Base-by-base conservation (phyloP, 169 alveolate species). In the Cryptosporidium sp. region DNA sequence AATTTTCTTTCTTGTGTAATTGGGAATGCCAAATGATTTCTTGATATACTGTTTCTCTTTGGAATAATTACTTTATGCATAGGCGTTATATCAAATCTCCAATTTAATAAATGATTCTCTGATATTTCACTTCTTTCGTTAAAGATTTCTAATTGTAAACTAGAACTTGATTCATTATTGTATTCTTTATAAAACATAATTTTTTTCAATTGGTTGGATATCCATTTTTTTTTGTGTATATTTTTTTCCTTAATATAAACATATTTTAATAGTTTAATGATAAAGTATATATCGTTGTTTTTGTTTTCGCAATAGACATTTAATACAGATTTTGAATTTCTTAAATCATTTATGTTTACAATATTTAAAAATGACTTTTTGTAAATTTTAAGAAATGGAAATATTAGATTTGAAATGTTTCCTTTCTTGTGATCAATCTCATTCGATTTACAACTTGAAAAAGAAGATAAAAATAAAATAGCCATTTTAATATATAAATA, bases 331-430 rank as follows among this genome's bases (percentile, higher is more conserved):
- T 39, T 73, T 29, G 52, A 12, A 56, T 23, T 58, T 10, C 58
- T 73, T 0, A 14, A 26, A 37, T 29, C 70, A 21, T 37, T 62
- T 33, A 23, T 29, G 1, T 73, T 73, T 21, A 35, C 44, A 33
- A 62, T 8, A 52, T 73, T n/a, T 56, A 73, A 9, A 52, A 60
- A 7, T 31, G 86, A 73, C n/a, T 73, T 18, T 29, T 73, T 73
- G 16, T 56, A 73, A 56, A 52, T 29, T 12, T 51, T 73, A 23
- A 73, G 21, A 60, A 73, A 73, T 0, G 86, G 70, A n/a, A 73
- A 60, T 10, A 56, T 60, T 2, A 42, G 48, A 33, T 3, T 1
- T 21, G 86, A 73, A 31, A 73, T 73, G 14, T 73, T 29, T 18
- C 86, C 86, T 60, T 39, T 73, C 31, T 60, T 73, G 3, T 52